phyloP scores from a whole-genome alignment of 768 basidiomycete genomes.

The Psilocybe cubensis region DNA sequence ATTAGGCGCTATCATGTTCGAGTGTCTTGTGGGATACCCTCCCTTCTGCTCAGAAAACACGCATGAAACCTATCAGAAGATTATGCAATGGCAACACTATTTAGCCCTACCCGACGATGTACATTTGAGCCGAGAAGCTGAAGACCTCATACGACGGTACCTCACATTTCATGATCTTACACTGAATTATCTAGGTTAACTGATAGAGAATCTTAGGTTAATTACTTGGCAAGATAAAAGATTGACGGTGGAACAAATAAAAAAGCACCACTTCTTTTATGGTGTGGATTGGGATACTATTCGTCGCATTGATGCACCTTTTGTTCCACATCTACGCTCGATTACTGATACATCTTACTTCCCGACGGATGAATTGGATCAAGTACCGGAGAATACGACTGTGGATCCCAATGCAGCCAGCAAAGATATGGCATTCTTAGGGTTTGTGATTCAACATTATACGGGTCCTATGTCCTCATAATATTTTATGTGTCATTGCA shows the following conservation, averaged over 20 bases:
- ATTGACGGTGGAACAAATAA: conserved; percentile 83
- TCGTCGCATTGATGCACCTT: conserved; percentile 90
- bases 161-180: conserved; percentile 4
- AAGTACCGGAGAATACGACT: conserved; percentile 55
- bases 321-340: conserved; percentile 92
- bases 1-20: conserved; percentile 97
- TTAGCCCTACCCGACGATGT: conserved; percentile 94
- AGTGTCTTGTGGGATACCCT: conserved; percentile 95
- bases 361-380: conserved; percentile 92
- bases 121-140: conserved; percentile 87
- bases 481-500: conserved; percentile 2
- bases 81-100: conserved; percentile 90
- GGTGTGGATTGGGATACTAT: conserved; percentile 94
- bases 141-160: conserved; percentile 87
- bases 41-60: conserved; percentile 96
- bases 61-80: conserved; percentile 97
- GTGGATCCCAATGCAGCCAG: conserved; percentile 43
- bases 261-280: conserved; percentile 90
- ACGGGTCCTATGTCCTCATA: neutral
- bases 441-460: conserved; percentile 36
- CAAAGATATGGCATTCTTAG: conserved; percentile 71
- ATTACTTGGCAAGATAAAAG: conserved; percentile 85
- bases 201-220: conserved; percentile 47
- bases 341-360: conserved; percentile 99
- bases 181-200: neutral